Conservation (phyloP, 2,329 filamentous ascomycete genomes). For the Fusarium transvaalense region DNA sequence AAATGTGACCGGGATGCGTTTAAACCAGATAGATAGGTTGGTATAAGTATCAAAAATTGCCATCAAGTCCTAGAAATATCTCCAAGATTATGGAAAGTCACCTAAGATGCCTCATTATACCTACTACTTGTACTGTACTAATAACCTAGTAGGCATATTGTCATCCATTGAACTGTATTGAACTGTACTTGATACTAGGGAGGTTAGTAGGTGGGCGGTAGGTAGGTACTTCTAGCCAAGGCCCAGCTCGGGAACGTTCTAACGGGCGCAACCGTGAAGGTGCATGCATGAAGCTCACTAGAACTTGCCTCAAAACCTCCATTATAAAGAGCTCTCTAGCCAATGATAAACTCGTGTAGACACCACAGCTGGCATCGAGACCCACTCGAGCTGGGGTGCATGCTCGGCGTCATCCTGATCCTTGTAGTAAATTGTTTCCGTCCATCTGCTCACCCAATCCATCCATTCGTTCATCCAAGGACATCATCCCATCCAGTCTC, state of each 20-base stretch:
- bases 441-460: not conserved
- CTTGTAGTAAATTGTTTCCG: conserved; percentile 14
- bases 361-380: not conserved
- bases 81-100: not conserved
- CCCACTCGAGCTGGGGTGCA: conserved; percentile 30
- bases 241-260: not conserved
- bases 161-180: no score
- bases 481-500: not conserved
- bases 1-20: not conserved
- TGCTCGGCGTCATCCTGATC: conserved; percentile 31
- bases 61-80: not conserved
- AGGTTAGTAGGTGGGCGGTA: no score
- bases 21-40: not conserved
- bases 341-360: not conserved
- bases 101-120: not conserved
- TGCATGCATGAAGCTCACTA: not conserved
- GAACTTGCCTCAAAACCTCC: conserved; percentile 3
- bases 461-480: not conserved
- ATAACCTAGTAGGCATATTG: no score
- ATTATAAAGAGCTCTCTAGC: not conserved
- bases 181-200: no score
- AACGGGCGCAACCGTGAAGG: conserved; percentile 18
- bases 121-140: no score
- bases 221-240: not conserved
- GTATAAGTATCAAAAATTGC: not conserved